Evolutionary conservation across 2,329 filamentous ascomycete genomes (phyloP), one percentile per base, ranked within the genome.

Genomic region (Cadophora gregata): DNA sequence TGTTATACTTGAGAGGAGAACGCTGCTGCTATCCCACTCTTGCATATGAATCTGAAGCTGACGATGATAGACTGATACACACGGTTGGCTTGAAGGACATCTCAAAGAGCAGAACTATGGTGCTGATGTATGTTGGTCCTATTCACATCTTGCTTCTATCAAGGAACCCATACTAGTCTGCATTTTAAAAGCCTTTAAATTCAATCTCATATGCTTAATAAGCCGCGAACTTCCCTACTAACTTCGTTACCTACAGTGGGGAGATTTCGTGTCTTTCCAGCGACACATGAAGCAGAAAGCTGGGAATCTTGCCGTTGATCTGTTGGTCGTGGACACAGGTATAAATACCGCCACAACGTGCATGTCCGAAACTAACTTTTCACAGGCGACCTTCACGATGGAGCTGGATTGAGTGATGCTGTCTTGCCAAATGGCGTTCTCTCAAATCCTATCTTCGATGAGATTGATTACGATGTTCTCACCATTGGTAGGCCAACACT

Each of bases 231-330:
- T 10, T 6, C n/a, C 4, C 31, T 36, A 19, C 38, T 51, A 47
- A 64, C n/a, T 31, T 16, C 24, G 27, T 2, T 10, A 25, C 2
- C 21, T 50, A 7, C 12, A 64, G 62, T 97, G 95, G 93, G 95
- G 95, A 67, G 96, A 98, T 80, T 98, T 97, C 80, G 85, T 97
- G 73, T 97, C 94, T 9, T 97, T 98, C 77, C 87, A 93, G 29
- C 84, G 90, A 38, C 93, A 94, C 76, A 87, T 98, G 84, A 89
- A 87, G 65, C 85, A 88, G 70, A 89, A 87, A 75, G 93, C 93
- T 66, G 92, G 97, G 74, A 86, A 88, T 2, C 85, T 90, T 60
- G 93, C 92, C 59, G 87, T 87, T 50, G 95, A 98, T 77, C 81
- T 98, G 16, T 81, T 98, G 29, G 82, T 98, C 10, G 83, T 98